Percentiles rank a stretch among this genome's conserved stretches.
Evolutionary conservation across 1,139 yeast species (phyloP).

Genomic region (Saccharomyces pastorianus): DNA sequence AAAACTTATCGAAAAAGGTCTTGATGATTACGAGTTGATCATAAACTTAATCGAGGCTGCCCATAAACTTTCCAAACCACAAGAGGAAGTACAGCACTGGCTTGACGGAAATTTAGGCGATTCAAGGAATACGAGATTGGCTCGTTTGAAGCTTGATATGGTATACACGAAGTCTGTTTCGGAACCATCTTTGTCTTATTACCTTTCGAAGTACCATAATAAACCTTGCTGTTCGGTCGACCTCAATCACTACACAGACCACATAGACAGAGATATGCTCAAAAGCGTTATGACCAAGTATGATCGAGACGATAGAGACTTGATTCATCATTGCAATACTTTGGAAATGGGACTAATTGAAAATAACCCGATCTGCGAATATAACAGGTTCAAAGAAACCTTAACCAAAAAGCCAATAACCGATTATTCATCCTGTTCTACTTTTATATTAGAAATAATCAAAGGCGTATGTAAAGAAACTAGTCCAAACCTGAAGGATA

Average conservation of each 20-base stretch:
- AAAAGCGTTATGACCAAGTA: slow-evolving; percentile 6
- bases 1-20: slow-evolving; percentile 13
- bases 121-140: slow-evolving; percentile 26
- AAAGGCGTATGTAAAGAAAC: slow-evolving; percentile 8
- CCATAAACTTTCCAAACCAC: slow-evolving; percentile 10
- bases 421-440: slow-evolving; percentile 25
- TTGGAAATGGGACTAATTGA: slow-evolving; percentile 10
- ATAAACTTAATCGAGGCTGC: slow-evolving; percentile 19
- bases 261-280: slow-evolving; percentile 8
- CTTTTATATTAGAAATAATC: slow-evolving; percentile 21
- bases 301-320: slow-evolving; percentile 6
- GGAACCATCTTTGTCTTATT: slow-evolving; percentile 15
- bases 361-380: slow-evolving; percentile 10
- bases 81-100: slow-evolving; percentile 11
- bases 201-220: slow-evolving; percentile 24
- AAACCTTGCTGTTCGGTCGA: slow-evolving; percentile 30
- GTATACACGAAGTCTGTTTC: slow-evolving; percentile 11
- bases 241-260: slow-evolving; percentile 12
- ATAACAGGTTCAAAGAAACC: slow-evolving; percentile 14
- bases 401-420: slow-evolving; percentile 21
- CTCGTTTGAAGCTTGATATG: slow-evolving; percentile 23
- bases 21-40: slow-evolving; percentile 28
- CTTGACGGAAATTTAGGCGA: slow-evolving; percentile 16
- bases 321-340: slow-evolving; percentile 23
- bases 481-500: slow-evolving; percentile 10